phyloP scores from a whole-genome alignment of 2,329 filamentous ascomycete species.

The Pseudogymnoascus sp. region DNA sequence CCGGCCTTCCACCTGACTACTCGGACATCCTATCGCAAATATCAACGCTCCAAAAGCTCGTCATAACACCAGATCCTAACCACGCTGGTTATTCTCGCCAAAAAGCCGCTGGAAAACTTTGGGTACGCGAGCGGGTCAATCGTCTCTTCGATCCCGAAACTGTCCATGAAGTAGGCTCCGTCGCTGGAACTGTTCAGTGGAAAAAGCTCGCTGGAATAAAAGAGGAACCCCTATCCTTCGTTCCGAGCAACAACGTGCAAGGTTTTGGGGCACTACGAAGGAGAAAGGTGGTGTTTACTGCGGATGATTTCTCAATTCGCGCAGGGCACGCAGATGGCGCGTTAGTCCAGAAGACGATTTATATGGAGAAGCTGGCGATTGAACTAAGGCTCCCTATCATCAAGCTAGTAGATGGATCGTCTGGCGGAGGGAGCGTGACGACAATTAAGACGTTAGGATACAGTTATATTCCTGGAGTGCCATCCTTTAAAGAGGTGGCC shows the following conservation, averaged over 20 bases:
- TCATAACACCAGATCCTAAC: slow-evolving; percentile 44
- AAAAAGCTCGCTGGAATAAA: slow-evolving; percentile 35
- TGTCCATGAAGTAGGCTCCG: slow-evolving; percentile 52
- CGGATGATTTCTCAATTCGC: slow-evolving; percentile 55
- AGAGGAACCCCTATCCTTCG: slow-evolving; percentile 42
- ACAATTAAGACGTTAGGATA: slow-evolving; percentile 47
- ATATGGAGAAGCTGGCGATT: slow-evolving; percentile 54
- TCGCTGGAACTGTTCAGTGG: slow-evolving; percentile 53
- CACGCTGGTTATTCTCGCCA: slow-evolving; percentile 54
- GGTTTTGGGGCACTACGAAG: slow-evolving; percentile 46
- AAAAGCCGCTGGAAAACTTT: slow-evolving; percentile 55
- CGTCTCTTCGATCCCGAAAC: slow-evolving; percentile 47
- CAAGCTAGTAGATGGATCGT: slow-evolving; percentile 57
- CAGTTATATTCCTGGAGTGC: slow-evolving; percentile 53
- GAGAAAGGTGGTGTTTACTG: slow-evolving; percentile 50
- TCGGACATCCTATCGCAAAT: slow-evolving; percentile 52
- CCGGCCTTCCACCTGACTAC: slow-evolving; percentile 49
- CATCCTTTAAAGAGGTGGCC: slow-evolving; percentile 44
- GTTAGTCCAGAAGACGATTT: slow-evolving; percentile 48
- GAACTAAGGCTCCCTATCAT: slow-evolving; percentile 50
- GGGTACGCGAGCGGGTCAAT: slow-evolving; percentile 54
- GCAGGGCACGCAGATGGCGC: slow-evolving; percentile 57
- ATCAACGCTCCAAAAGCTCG: slow-evolving; percentile 42
- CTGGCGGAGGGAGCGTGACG: slow-evolving; percentile 54
- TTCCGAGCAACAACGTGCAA: slow-evolving; percentile 56